Evolutionary conservation across 2,329 filamentous ascomycete genomes (phyloP), one percentile per base, ranked within the genome.

Genomic region (Fusarium hainanense): DNA sequence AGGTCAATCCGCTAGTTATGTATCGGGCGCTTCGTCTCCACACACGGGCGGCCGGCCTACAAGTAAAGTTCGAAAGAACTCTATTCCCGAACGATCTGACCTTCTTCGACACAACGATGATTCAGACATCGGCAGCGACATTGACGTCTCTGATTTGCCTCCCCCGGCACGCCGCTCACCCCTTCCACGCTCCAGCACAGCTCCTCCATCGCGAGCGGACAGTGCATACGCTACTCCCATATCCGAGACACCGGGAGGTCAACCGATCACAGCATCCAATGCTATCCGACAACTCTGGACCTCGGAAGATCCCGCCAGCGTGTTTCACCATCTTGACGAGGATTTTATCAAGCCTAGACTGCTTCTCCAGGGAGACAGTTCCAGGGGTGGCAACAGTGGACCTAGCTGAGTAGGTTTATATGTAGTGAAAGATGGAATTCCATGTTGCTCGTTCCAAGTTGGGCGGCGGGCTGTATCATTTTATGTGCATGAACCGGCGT

Each of bases 341-440:
- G 93, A 94, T 65, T 98, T 94, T 79, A 94, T 98, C 80, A 98
- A 98, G 84, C 95, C 95, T 20, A 93, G 91, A 77, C 82, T 98
- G 58, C 80, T 98, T 70, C 86, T 98, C 21, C 94, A 98, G 80
- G 92, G 91, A 47, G 85, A 85, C 25, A 64, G 64, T 11, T 60
- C 71, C 7, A 69, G 75, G n/a, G 77, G 77, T 18, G 73, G 75
- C 4, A 73, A 74, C 46, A 70, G 74, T 23, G 70, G 73, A 25
- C 60, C 69, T n/a, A 70, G 72, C 47, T 75, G 49, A 74, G 43
- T 30, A 54, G 30, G 46, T 8, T 40, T 32, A 32, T 51, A 51
- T 37, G 34, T 50, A 27, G 41, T 37, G 43, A 50, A 51, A 51
- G 55, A 41, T 54, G 46, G 40, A 56, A 42, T 63, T 61, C 37